Evolutionary conservation across 2,329 filamentous ascomycete species (phyloP), one percentile per base, ranked within the genome.

Genomic region (Pyrenochaeta sp.): DNA sequence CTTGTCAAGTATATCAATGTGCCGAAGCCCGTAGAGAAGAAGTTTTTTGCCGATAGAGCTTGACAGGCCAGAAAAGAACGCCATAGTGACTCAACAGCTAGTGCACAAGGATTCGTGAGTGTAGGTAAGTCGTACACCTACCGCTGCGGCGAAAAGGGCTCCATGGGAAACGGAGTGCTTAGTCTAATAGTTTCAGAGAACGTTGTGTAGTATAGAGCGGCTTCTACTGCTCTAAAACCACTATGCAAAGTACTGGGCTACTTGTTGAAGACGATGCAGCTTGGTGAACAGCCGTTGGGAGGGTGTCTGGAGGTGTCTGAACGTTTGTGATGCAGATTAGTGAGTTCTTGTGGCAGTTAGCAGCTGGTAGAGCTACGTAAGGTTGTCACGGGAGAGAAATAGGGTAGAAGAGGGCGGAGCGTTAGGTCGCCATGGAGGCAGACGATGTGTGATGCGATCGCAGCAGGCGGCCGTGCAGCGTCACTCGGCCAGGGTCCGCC

Each of bases 11-110:
- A 97, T 83, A 65, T 96, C 92, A 54, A 97, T 83, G 52, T 89
- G 87, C 20, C 90, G 89, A 36, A 99, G 81, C 44, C 89, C 91
- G 80, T 95, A 97, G 64, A 91, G 89, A 61, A 98, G 84, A 67
- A 98, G 83, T 75, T 90, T 88, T 83, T 95, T 96, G 79, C 93
- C 91, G 82, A 96, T 81, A 64, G 82, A 91, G 64, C 86, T 90
- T 60, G 92, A 88, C 69, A 95, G 85, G 73, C 91, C 64, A 20
- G 69, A 66, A 84, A 87, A 67, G 60, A 75, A 75, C 48, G 88
- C 87, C 90, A 93, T 92, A 75, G 64, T 71, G 49, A 35, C 56
- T 50, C 56, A 32, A 47, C 33, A 29, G 51, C 30, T 53, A 52
- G 56, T 51, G 56, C 44, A 54, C 54, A 20, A 21, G 27, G 43